Evolutionary conservation across 2,329 filamentous ascomycete genomes (phyloP), one percentile per base, ranked within the genome.

Genomic region (Phoma herbarum): DNA sequence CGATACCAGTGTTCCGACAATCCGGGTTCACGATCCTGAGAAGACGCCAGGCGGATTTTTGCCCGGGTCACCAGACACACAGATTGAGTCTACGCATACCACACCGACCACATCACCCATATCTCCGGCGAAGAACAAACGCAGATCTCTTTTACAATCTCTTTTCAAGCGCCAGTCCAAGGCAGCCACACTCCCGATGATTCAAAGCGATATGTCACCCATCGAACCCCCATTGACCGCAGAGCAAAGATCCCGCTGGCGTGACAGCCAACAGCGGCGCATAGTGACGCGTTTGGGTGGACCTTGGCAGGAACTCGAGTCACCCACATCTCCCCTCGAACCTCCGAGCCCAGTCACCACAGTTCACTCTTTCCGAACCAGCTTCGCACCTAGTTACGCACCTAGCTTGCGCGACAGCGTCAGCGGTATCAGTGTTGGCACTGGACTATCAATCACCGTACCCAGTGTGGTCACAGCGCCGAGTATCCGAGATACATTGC

Each of bases 221-320:
- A 26, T 54, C 50, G 44, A 56, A 25, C 52, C 55, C 9, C 52
- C 56, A 18, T 46, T 52, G 11, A 54, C 46, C 1, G 26, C 50
- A 11, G 58, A 62, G 16, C 65, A 60, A 26, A 66, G 63, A 10
- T 57, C 55, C 41, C 48, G 56, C 29, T 69, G 66, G 66, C 65
- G 66, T 46, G 56, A 61, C 41, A 65, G 61, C n/a, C 64, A 70
- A 52, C 61, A 68, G 50, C 44, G 47, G 31, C 66, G 66, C 25
- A 66, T 70, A 37, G 52, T 70, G 26, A 53, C 57, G 12, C 65
- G 66, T 11, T 47, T 70, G 1, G 67, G 67, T 10, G 67, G 67
- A 6, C 67, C 67, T 2, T 70, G 67, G 67, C 45, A 59, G 14
- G 45, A 54, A 46, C 56, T 59, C 39, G 45, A 45, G 4, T 59